Percentiles rank a stretch among this genome's conserved stretches.
Conservation (phyloP, 129 eudicot genomes). For the Logfia minima region DNA sequence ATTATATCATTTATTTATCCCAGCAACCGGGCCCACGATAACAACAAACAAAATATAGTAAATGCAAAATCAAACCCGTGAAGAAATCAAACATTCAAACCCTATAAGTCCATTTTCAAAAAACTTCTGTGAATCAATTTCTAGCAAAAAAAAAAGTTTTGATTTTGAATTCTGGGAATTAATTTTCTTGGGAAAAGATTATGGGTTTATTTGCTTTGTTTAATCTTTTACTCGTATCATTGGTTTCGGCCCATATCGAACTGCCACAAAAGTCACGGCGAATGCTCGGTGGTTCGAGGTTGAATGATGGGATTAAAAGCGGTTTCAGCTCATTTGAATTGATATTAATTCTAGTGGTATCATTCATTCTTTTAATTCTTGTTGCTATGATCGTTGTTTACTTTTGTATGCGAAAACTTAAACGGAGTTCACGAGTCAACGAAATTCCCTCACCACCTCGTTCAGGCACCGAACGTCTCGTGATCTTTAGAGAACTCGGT, state of each 20-base stretch:
- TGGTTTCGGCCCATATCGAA: constrained; percentile 39
- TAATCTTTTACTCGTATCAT: constrained; percentile 16
- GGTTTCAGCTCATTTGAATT: constrained; percentile 39
- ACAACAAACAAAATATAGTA: background rate
- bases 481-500: constrained; percentile 42
- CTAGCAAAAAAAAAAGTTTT: background rate
- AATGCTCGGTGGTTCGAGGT: background rate
- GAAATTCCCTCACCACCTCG: constrained; percentile 33
- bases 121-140: background rate
- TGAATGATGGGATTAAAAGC: background rate
- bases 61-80: constrained; percentile 8
- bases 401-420: constrained; percentile 37
- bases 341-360: constrained; percentile 33
- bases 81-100: constrained; percentile 2
- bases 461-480: constrained; percentile 41
- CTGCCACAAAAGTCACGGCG: constrained; percentile 26
- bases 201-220: constrained; percentile 15
- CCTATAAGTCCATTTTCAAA: constrained; percentile 9
- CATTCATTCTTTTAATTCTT: constrained; percentile 45
- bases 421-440: constrained; percentile 31
- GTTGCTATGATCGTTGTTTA: constrained; percentile 37
- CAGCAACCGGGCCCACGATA: background rate
- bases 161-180: background rate
- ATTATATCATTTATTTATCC: background rate
- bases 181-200: constrained; percentile 1